Percentiles rank a stretch among this genome's conserved stretches.
These are phyloP conservation scores for Achaetomium macrosporum DNA, from an alignment of 2,329 filamentous ascomycete genomes.

Conservation along the genomic window DNA sequence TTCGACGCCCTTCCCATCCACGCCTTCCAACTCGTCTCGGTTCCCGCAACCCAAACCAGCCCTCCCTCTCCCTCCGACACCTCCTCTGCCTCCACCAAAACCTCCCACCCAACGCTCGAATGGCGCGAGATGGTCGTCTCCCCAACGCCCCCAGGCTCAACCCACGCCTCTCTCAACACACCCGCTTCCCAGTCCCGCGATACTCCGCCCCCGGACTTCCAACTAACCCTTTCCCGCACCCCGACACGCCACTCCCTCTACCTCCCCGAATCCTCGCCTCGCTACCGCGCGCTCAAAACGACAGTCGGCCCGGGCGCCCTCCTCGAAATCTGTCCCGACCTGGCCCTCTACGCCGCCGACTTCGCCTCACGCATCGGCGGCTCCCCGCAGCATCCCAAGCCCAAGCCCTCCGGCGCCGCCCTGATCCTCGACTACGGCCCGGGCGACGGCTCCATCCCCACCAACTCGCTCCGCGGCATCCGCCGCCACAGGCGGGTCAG, in stretches of 20 bases:
- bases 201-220: conserved; percentile 69
- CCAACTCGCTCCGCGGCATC: conserved; percentile 89
- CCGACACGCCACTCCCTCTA: conserved; percentile 79
- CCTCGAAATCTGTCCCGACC: conserved; percentile 88
- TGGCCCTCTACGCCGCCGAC: conserved; percentile 69
- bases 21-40: conserved; percentile 72
- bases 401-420: conserved; percentile 69
- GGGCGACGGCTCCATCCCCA: conserved; percentile 61
- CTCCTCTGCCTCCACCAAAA: conserved; percentile 36
- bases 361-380: conserved; percentile 84
- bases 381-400: conserved; percentile 47
- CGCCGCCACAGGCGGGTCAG: conserved; percentile 68
- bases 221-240: conserved; percentile 69
- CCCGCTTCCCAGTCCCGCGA: conserved; percentile 46
- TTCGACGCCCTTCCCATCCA: conserved; percentile 97
- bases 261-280: conserved; percentile 72
- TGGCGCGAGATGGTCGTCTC: conserved; percentile 82
- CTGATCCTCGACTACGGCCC: conserved; percentile 96
- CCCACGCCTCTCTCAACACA: conserved; percentile 48
- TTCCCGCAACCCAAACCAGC: conserved; percentile 31
- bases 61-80: conserved; percentile 38
- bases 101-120: conserved; percentile 41
- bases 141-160: conserved; percentile 52
- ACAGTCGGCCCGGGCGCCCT: conserved; percentile 62
- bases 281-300: conserved; percentile 70